Percentiles rank a stretch among this genome's conserved stretches.
Evolutionary conservation across 345 rosid species (phyloP).

Genomic region (Boechera divaricarpa): DNA sequence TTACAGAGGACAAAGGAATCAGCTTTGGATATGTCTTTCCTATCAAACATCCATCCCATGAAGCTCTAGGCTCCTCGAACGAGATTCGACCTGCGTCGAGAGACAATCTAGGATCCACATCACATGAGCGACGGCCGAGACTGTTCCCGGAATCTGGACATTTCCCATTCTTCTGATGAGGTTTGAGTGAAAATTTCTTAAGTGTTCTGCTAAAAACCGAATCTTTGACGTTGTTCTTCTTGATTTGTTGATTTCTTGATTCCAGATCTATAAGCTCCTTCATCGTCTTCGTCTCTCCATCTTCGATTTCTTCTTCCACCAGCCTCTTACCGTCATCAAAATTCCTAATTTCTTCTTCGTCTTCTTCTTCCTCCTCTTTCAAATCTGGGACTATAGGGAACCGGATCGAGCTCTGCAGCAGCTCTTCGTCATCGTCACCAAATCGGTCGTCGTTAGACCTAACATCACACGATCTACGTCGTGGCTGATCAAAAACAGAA

Average conservation of each 20-base stretch:
- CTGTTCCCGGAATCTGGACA: slow-evolving; percentile 38
- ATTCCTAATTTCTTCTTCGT: slow-evolving; percentile 24
- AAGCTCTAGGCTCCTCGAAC: slow-evolving; percentile 79
- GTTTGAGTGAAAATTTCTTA: slow-evolving; percentile 62
- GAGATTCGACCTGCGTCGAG: slow-evolving; percentile 53
- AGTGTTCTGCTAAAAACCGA: slow-evolving; percentile 67
- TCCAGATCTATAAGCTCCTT: slow-evolving; percentile 87
- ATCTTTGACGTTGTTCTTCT: slow-evolving; percentile 51
- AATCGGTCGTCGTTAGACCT: slow-evolving; percentile 41
- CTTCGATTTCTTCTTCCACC: slow-evolving; percentile 49
- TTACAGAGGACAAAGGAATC: slow-evolving; percentile 55
- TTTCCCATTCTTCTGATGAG: slow-evolving; percentile 53
- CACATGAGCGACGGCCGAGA: slow-evolving; percentile 72
- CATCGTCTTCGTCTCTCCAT: slow-evolving; percentile 65
- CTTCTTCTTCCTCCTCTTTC: slow-evolving; percentile 38
- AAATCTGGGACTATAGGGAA: slow-evolving; percentile 39
- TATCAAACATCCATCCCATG: slow-evolving; percentile 75
- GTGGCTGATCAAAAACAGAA: slow-evolving; percentile 49
- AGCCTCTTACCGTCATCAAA: slow-evolving; percentile 30
- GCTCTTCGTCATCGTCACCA: slow-evolving; percentile 32
- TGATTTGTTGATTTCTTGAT: slow-evolving; percentile 46
- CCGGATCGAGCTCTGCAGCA: slow-evolving; percentile 18
- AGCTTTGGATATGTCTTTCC: slow-evolving; percentile 61
- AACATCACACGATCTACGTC: slow-evolving; percentile 63
- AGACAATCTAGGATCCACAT: slow-evolving; percentile 70